Percentiles rank a stretch among this genome's conserved stretches.
Evolutionary conservation across 1,139 yeast genomes (phyloP).

Genomic region (Groenewaldozyma sp.): DNA sequence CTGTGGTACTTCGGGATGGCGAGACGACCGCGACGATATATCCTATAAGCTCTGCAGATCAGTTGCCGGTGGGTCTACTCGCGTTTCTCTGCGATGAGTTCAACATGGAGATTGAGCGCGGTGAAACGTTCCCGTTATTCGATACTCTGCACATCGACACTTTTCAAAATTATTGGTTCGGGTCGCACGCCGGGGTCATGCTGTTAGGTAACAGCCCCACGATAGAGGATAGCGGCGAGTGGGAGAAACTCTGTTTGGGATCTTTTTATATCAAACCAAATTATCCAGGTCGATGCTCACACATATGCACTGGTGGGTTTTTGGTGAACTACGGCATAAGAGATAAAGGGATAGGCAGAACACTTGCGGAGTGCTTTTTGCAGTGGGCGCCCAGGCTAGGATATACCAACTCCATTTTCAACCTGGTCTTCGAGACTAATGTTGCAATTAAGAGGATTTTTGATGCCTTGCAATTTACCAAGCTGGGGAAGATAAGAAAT

Average conservation of each 20-base stretch:
- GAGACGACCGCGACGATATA: constrained; percentile 88
- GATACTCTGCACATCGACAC: constrained; percentile 66
- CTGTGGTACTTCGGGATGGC: constrained; percentile 65
- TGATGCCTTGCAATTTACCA: constrained; percentile 64
- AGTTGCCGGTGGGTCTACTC: constrained; percentile 65
- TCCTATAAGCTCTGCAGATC: constrained; percentile 57
- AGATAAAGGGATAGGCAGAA: constrained; percentile 83
- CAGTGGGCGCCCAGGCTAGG: constrained; percentile 91
- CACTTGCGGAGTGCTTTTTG: constrained; percentile 69
- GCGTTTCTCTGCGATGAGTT: constrained; percentile 84
- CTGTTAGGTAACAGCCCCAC: constrained; percentile 44
- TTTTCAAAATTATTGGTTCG: constrained; percentile 80
- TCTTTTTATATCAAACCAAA: constrained; percentile 76
- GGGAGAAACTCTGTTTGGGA: constrained; percentile 90
- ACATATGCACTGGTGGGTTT: constrained; percentile 84
- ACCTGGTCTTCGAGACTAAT: constrained; percentile 82
- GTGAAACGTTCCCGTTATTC: constrained; percentile 79
- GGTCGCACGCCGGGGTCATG: constrained; percentile 80
- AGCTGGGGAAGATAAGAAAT: constrained; percentile 69
- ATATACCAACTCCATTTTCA: constrained; percentile 73
- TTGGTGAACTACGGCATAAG: constrained; percentile 87
- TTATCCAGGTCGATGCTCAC: constrained; percentile 87
- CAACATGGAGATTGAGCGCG: constrained; percentile 84
- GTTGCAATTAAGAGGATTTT: constrained; percentile 70
- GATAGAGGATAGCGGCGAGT: constrained; percentile 41